Evolutionary conservation across 371 early-diverging fungal genomes (phyloP), one percentile per base, ranked within the genome.

Genomic region (Synchytrium microbalum): DNA sequence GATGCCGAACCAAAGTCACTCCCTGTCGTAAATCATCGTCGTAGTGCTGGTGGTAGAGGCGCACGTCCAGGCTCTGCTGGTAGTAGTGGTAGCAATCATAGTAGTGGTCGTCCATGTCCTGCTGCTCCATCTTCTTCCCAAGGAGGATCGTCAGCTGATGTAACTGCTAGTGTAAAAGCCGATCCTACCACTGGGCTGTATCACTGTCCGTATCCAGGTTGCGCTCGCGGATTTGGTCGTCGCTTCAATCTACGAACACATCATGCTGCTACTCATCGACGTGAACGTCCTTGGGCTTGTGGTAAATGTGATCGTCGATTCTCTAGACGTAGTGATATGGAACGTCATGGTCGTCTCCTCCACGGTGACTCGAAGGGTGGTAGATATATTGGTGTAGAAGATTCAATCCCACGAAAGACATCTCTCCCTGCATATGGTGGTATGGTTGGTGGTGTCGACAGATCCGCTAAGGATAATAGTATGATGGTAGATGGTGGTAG

Each of bases 241-340:
- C 58, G 64, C 16, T 64, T 28, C 60, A 64, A 64, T 33, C 53
- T 64, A 28, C 53, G 57, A 53, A 64, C 64, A 3, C 64, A 64
- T 27, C 57, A 30, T 32, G 64, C 23, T 8, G 64, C 64, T 33
- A 28, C 10, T 60, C 64, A 64, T 28, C 26, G 32, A 19, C 10
- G 30, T 23, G 31, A 23, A 32, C 10, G 60, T 5, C 57, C 26
- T 14, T 64, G 24, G 27, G 60, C 30, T 13, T 64, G 64, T 38
- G 33, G 32, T 27, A 32, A 19, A 23, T 64, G 64, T 33, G 59
- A 61, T 28, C 29, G 64, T 2, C 3, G 38, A 16, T 64, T 64
- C 32, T 16, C 64, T 3, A 19, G 64, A 8, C 26, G 38, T 54
- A 56, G 59, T 51, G 64, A 64, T 32, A 10, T 64, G 62, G 24